Evolutionary conservation across 2,329 filamentous ascomycete genomes (phyloP), one percentile per base, ranked within the genome.

Genomic region (Arthrobotrys iridis): DNA sequence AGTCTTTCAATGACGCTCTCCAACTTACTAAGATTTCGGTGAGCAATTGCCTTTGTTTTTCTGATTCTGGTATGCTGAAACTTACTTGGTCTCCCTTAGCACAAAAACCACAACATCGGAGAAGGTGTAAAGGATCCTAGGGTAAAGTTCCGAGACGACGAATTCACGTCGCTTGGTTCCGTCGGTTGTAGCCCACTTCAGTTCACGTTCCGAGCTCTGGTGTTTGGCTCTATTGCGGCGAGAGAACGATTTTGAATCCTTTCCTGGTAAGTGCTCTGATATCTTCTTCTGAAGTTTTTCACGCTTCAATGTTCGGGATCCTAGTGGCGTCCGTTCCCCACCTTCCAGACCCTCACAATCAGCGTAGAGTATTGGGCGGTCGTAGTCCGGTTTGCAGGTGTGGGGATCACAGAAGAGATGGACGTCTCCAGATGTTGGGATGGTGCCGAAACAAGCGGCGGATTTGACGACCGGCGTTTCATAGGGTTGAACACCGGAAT

Each of bases 71-170:
- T 46, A 18, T 20, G 63, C 58, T 26, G 24, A 10, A 57, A 52
- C 77, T 75, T 20, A 83, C 77, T 81, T 81, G 8, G 81, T 79
- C 64, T 84, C 84, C n/a, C 80, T 80, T 65, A 83, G 77, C 7
- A 85, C 83, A 76, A 84, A 84, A 2, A 84, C 81, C 5, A 85
- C 82, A 6, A 83, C 82, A 76, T 85, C 83, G 3, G 83, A 84
- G 62, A 85, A 85, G 0, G 83, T 84, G 70, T 84, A 84, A 2
- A 85, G 81, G n/a, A 84, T 81, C 20, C 83, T 80, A 35, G 84
- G 84, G 73, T 84, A 85, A 2, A 85, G 77, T 41, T 84, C 79
- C 33, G 80, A 76, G 13, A 85, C 83, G 7, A 81, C 79, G 63
- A 79, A 84, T 68, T 83, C 81, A 46, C 83, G 79, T 64, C 80